Conservation (phyloP, 2,329 filamentous ascomycete genomes). For the Pseudogymnoascus sp. region DNA sequence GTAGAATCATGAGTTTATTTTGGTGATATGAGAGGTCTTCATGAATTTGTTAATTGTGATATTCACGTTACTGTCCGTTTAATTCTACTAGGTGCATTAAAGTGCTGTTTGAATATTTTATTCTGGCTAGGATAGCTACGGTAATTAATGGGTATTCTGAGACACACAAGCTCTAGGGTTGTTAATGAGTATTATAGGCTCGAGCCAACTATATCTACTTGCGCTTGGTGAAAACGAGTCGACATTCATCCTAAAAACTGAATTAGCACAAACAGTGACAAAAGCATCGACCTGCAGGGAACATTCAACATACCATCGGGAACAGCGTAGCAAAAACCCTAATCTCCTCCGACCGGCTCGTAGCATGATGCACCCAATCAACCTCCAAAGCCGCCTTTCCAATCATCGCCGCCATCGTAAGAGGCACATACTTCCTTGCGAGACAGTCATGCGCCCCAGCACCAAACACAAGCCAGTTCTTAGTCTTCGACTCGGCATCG, state of each 20-base stretch:
- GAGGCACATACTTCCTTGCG: constrained; percentile 40
- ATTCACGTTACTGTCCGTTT: not conserved
- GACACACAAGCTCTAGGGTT: not conserved
- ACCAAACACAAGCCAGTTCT: constrained; percentile 47
- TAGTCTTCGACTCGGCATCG: constrained; percentile 40
- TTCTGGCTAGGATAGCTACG: not conserved
- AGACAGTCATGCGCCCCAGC: constrained; percentile 43
- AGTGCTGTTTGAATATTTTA: not conserved
- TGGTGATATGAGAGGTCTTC: not conserved
- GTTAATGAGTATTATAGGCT: not conserved
- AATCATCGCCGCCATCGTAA: constrained; percentile 44
- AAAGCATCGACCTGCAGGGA: not conserved
- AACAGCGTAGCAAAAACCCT: constrained; percentile 8
- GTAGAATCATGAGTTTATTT: not conserved
- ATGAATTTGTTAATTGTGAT: not conserved
- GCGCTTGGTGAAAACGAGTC: not conserved
- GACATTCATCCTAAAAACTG: not conserved
- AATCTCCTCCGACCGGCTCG: constrained; percentile 40
- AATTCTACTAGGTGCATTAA: not conserved
- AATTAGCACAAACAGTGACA: not conserved
- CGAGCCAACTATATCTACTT: not conserved
- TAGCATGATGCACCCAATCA: constrained; percentile 43
- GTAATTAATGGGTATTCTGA: not conserved
- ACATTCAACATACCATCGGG: not conserved
- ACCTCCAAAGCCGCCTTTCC: constrained; percentile 42